A percentile compares a stretch with the other conserved stretches of the same genome.
Conservation (phyloP, 495 filamentous ascomycete genomes). For the Penicillium antarcticum region DNA sequence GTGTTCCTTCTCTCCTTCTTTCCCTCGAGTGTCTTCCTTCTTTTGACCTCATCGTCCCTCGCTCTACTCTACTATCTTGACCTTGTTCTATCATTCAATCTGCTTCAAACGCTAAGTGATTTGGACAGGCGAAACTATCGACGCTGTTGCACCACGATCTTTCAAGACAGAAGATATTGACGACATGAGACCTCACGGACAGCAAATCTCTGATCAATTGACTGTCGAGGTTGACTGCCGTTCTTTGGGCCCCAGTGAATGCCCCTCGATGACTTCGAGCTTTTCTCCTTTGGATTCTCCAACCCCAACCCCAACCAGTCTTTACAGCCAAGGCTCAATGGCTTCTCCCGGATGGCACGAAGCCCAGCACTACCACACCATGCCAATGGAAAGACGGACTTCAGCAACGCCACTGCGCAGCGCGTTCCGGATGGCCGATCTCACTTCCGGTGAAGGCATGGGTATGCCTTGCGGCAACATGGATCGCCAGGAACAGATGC, state of each 20-base stretch:
- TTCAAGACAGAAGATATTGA: slow-evolving; percentile 26
- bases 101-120: slow-evolving; percentile 17
- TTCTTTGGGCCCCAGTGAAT: slow-evolving; percentile 42
- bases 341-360: slow-evolving; percentile 44
- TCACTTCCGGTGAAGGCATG: slow-evolving; percentile 34
- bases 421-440: slow-evolving; percentile 37
- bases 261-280: slow-evolving; percentile 45
- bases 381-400: slow-evolving; percentile 32
- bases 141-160: slow-evolving; percentile 21
- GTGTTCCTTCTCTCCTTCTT: slow-evolving; percentile 2
- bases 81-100: neutral
- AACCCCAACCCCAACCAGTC: slow-evolving; percentile 42
- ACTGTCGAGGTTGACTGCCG: slow-evolving; percentile 45
- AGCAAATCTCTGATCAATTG: slow-evolving; percentile 37
- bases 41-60: neutral
- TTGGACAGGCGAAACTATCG: slow-evolving; percentile 29
- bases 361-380: slow-evolving; percentile 24
- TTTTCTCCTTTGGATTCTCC: slow-evolving; percentile 46
- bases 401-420: slow-evolving; percentile 37
- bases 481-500: slow-evolving; percentile 38
- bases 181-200: slow-evolving; percentile 42
- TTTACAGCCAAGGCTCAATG: slow-evolving; percentile 42
- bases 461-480: slow-evolving; percentile 32
- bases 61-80: neutral
- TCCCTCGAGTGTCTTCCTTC: neutral